Conservation (phyloP, 495 filamentous ascomycete genomes). For the Penicillium daleae region DNA sequence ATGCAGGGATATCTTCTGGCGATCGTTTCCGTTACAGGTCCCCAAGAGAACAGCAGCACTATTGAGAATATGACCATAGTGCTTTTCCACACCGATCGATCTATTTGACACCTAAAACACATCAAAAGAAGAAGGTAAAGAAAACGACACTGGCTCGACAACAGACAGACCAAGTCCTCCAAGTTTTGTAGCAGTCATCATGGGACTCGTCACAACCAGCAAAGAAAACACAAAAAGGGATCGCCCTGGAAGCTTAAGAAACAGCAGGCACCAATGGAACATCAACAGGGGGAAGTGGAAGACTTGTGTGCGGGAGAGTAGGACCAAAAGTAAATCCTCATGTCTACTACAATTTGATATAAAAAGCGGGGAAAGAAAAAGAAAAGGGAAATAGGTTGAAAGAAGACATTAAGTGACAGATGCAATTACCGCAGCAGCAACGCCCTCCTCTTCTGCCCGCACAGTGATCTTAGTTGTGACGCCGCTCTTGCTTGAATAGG, state of each 20-base stretch:
- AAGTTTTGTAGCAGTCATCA: constrained; percentile 25
- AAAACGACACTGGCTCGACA: constrained; percentile 17
- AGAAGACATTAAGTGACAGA: constrained; percentile 70
- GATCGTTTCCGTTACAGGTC: neutral
- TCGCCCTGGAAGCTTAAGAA: constrained; percentile 15
- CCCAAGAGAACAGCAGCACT: neutral
- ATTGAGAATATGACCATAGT: constrained; percentile 9
- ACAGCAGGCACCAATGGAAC: constrained; percentile 10
- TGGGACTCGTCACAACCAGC: constrained; percentile 26
- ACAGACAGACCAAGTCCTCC: constrained; percentile 22
- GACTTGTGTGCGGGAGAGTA: constrained; percentile 1
- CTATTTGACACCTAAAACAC: constrained; percentile 16
- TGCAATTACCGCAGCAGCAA: constrained; percentile 81
- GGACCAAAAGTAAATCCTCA: constrained; percentile 21
- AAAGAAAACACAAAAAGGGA: constrained; percentile 4
- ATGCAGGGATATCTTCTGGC: neutral
- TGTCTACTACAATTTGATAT: constrained; percentile 38
- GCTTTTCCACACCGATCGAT: constrained; percentile 18
- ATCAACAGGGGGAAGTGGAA: constrained; percentile 3
- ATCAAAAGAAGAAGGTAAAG: constrained; percentile 4
- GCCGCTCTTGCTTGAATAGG: constrained; percentile 85
- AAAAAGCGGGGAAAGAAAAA: constrained; percentile 20
- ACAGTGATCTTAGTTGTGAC: constrained; percentile 94
- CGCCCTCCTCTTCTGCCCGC: constrained; percentile 87
- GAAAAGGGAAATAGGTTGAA: constrained; percentile 25